A percentile compares a stretch with the other conserved stretches of the same genome.
Evolutionary conservation across 192 early-diverging fungal genomes (phyloP).

Genomic region (Linnemannia schmuckeri): DNA sequence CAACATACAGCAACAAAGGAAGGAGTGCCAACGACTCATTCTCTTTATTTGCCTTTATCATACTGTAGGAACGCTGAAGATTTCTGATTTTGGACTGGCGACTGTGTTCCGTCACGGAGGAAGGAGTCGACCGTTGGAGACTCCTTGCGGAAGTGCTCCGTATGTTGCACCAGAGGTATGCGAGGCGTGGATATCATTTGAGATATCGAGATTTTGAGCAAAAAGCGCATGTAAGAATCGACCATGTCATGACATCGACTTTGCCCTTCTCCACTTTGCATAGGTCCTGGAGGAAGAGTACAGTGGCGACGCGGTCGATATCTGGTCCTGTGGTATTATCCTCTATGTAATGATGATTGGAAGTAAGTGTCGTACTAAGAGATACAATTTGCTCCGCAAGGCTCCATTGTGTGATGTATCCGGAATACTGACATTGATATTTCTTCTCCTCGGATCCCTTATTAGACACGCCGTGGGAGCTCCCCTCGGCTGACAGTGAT

Average conservation of each 20-base stretch:
- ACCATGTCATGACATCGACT: not conserved
- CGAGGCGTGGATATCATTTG: not conserved
- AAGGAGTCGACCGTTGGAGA: constrained; percentile 65
- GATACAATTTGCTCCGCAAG: not conserved
- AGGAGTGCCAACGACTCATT: not conserved
- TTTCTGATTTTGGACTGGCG: constrained; percentile 80
- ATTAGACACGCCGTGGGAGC: constrained; percentile 77
- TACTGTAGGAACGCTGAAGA: constrained; percentile 73
- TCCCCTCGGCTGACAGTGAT: constrained; percentile 69
- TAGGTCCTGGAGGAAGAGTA: constrained; percentile 70
- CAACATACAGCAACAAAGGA: not conserved
- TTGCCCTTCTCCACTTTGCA: not conserved
- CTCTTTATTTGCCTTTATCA: not conserved
- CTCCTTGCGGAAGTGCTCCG: constrained; percentile 80
- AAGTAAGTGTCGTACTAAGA: constrained; percentile 56
- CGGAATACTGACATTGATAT: not conserved
- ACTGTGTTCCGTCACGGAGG: constrained; percentile 74
- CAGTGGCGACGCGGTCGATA: constrained; percentile 72
- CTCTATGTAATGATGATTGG: constrained; percentile 78
- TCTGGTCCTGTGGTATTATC: constrained; percentile 81
- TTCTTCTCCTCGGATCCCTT: not conserved
- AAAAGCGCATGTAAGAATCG: not conserved
- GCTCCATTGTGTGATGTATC: not conserved
- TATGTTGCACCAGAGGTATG: constrained; percentile 74
- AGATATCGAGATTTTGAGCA: not conserved